These are phyloP conservation scores for Cercospora nicotianae DNA, from an alignment of 2,329 filamentous ascomycete species.

Conservation along the genomic window DNA sequence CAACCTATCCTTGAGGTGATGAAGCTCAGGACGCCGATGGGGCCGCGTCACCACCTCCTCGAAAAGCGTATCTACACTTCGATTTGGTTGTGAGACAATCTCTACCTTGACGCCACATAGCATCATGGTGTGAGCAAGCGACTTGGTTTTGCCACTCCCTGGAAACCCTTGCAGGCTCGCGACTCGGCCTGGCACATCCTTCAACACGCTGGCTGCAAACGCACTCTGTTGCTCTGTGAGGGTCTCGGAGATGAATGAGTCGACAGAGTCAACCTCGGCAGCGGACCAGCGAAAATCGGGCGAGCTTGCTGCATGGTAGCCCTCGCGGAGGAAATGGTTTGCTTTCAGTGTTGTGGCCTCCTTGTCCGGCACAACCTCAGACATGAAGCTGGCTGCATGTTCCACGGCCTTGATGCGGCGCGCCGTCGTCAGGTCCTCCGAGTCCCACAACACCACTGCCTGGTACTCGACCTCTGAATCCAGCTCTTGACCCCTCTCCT, in stretches of 20 bases:
- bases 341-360: background rate
- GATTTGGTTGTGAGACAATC: background rate
- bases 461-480: background rate
- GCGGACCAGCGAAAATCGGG: background rate
- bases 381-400: background rate
- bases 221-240: background rate
- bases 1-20: too few relatives aligned
- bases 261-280: background rate
- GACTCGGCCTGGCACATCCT: background rate
- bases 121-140: background rate
- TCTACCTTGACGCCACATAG: background rate
- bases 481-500: background rate
- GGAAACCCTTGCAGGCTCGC: background rate
- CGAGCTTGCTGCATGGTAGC: background rate
- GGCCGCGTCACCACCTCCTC: too few relatives aligned
- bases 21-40: too few relatives aligned
- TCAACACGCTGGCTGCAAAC: background rate
- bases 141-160: background rate
- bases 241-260: background rate
- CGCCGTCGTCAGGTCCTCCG: background rate
- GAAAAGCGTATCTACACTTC: too few relatives aligned
- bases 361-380: background rate
- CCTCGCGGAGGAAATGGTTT: background rate
- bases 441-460: background rate
- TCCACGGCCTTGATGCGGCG: background rate